Evolutionary conservation across 139 green algal genomes (phyloP), one percentile per base, ranked within the genome.

Genomic region (Tetraselmis chui): DNA sequence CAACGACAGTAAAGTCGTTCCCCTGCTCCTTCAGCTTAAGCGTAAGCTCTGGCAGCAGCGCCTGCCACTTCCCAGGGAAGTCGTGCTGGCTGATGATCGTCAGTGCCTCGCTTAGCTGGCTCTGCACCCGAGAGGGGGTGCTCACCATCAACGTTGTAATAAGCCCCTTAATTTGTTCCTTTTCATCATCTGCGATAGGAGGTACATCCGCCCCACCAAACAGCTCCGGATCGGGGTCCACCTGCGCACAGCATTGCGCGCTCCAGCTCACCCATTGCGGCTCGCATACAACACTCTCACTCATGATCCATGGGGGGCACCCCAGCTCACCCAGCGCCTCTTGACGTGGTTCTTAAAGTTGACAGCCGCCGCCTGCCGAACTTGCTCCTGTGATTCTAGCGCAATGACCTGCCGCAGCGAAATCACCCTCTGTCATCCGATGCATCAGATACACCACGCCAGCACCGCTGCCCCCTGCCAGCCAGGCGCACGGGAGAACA

Each of bases 321-420:
- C 26, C 1, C 25, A 32, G 31, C 89, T 85, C 79, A 94, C 88
- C 97, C 97, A 99, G 75, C 91, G 85, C 32, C 91, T 94, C 86
- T 98, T 98, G 59, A 98, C 88, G 29, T 89, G 83, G 86, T 99
- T 99, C 79, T 99, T 99, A 86, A 99, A 99, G 85, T 93, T 94
- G 27, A 99, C 94, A 22, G 97, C 93, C 0, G 96, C 97, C 1
- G 95, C 92, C 78, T 97, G 93, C 1, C 94, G 89, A 29, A 98
- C 88, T 74, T 94, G 89, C 28, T 90, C 80, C 2, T 87, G 79
- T 25, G 85, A 26, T 0, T 28, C 76, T 18, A 28, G 23, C 29
- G 81, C 27, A 24, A 77, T 29, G 30, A 89, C 58, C 32, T 89
- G 32, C 27, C 32, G n/a, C 31, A 89, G 25, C 11, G 32, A 75